Evolutionary conservation across 371 early-diverging fungal genomes (phyloP), one percentile per base, ranked within the genome.

Genomic region (Lichtheimia corymbifera): DNA sequence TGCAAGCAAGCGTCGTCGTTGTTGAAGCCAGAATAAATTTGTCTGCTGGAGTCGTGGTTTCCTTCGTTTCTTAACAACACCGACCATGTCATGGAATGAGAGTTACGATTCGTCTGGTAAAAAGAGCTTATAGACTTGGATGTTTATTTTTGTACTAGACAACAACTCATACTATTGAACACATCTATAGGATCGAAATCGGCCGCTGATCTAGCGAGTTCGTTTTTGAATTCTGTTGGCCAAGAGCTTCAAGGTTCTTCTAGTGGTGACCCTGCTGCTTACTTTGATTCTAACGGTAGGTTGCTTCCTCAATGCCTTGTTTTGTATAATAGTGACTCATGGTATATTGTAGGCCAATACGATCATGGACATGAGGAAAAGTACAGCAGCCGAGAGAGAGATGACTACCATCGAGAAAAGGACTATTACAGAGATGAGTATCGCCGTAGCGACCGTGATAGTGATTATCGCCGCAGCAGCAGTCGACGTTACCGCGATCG

Each of bases 191-290:
- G 45, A 24, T 42, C 58, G 17, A 62, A 63, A 54, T 65, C 63
- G 50, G 75, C 73, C 55, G 73, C 77, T 25, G 76, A 77, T 59
- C 66, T 74, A 43, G 78, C 81, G 24, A 77, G 62, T 53, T 76
- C 78, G 9, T 80, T 80, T 61, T 57, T 80, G 35, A 71, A 65
- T 64, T 80, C 80, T 49, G 66, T 80, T n/a, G 73, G 73, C 7
- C 75, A 77, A 55, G 73, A 79, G 47, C 55, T 79, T 20, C 68
- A 68, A 50, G 65, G 62, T 28, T 52, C 67, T 1, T 51, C 45
- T 42, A 22, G 47, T 22, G 72, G 70, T 11, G 55, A 43, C 13
- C 64, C 61, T 56, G 65, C 61, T 56, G 65, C 68, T 49, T 61
- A 55, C 22, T 64, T 61, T 45, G 73, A 69, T 17, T 42, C 60